These are phyloP conservation scores for Kazachstania martiniae DNA, from an alignment of 805 yeast genomes.

Conservation along the genomic window DNA sequence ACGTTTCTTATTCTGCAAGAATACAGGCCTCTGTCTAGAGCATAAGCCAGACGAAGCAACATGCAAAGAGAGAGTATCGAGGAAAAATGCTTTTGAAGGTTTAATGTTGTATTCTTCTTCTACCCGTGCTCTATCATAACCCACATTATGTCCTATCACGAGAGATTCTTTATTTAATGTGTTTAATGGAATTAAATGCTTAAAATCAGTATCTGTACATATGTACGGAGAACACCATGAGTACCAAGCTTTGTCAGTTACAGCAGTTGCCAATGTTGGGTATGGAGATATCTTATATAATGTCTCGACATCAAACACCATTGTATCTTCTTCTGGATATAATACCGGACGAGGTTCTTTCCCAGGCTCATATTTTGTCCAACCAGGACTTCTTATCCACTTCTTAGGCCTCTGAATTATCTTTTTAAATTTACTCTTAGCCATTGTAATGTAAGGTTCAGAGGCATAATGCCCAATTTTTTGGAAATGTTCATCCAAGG, in stretches of 20 bases:
- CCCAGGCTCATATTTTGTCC: slow-evolving; percentile 63
- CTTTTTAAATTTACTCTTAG: slow-evolving; percentile 36
- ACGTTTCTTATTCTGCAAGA: slow-evolving; percentile 46
- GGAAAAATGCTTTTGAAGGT: slow-evolving; percentile 59
- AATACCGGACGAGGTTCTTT: slow-evolving; percentile 44
- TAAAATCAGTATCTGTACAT: slow-evolving; percentile 29
- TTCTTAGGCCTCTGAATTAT: slow-evolving; percentile 33
- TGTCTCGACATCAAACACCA: slow-evolving; percentile 87
- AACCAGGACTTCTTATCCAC: slow-evolving; percentile 62
- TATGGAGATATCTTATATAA: slow-evolving; percentile 63
- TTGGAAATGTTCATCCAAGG: slow-evolving; percentile 79
- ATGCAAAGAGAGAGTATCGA: slow-evolving; percentile 92
- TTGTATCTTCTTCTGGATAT: slow-evolving; percentile 57
- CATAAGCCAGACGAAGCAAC: slow-evolving; percentile 87
- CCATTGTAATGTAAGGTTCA: slow-evolving; percentile 44
- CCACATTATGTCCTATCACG: slow-evolving; percentile 81
- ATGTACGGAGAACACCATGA: slow-evolving; percentile 89
- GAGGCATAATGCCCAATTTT: slow-evolving; percentile 50
- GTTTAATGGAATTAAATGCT: slow-evolving; percentile 73
- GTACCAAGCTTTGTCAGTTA: slow-evolving; percentile 74
- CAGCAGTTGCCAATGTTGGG: slow-evolving; percentile 76
- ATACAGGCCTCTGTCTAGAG: slow-evolving; percentile 76
- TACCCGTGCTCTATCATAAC: slow-evolving; percentile 83
- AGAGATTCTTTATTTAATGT: slow-evolving; percentile 39
- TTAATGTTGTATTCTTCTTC: slow-evolving; percentile 68